Percentiles rank a stretch among this genome's conserved stretches.
Evolutionary conservation across 352 stramenopile genomes (phyloP).

Genomic region (Pythium oligandrum): DNA sequence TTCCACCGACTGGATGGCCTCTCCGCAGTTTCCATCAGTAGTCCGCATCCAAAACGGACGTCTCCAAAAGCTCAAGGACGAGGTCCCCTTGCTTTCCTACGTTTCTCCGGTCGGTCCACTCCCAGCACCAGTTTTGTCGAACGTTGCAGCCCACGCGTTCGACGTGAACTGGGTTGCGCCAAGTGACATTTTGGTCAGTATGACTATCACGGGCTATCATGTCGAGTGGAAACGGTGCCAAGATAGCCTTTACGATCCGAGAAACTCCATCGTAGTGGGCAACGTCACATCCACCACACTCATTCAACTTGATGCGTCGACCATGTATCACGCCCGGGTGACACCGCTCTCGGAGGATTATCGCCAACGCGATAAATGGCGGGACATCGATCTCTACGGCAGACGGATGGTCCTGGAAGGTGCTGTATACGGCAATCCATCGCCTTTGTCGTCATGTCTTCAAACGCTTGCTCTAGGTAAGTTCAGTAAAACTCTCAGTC

Average conservation of each 20-base stretch:
- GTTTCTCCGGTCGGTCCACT: constrained; percentile 31
- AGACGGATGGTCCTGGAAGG: constrained; percentile 35
- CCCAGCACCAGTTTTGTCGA: constrained; percentile 44
- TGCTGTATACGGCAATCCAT: constrained; percentile 51
- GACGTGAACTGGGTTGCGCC: constrained; percentile 81
- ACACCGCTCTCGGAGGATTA: constrained; percentile 76
- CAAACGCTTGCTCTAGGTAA: constrained; percentile 49
- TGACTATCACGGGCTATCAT: constrained; percentile 83
- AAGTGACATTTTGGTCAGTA: constrained; percentile 54
- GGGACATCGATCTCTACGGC: constrained; percentile 87
- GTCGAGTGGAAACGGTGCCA: constrained; percentile 50
- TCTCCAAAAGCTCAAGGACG: constrained; percentile 54
- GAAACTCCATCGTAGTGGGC: constrained; percentile 48
- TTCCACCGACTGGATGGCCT: constrained; percentile 18
- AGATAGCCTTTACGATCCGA: constrained; percentile 22
- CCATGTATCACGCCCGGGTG: constrained; percentile 75
- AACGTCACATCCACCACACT: constrained; percentile 93
- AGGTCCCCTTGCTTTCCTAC: constrained; percentile 64
- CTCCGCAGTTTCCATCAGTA: constrained; percentile 35
- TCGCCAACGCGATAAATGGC: constrained; percentile 30
- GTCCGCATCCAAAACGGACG: constrained; percentile 65
- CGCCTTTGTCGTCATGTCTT: constrained; percentile 33
- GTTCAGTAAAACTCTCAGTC: neutral
- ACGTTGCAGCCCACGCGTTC: constrained; percentile 68
- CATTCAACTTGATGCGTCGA: constrained; percentile 45